Evolutionary conservation across 208 protist species (phyloP).

Genomic region (Acanthamoeba lugdunensis): DNA sequence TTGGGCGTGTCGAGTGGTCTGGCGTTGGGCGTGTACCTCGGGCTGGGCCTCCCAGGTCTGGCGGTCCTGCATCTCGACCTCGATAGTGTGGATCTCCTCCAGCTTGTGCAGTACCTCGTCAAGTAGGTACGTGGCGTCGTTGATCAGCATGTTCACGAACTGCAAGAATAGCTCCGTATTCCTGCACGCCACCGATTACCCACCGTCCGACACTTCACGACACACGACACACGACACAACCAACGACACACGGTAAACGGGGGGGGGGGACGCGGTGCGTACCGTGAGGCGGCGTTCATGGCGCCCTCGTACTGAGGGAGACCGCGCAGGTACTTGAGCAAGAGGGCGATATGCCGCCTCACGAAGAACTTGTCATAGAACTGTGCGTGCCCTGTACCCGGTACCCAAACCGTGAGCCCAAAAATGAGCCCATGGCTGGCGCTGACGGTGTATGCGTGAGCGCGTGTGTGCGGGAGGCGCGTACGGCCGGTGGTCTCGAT

Average conservation of each 20-base stretch:
- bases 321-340: conserved; percentile 72
- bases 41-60: conserved; percentile 48
- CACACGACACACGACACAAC: neutral
- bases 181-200: neutral
- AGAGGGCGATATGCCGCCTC: conserved; percentile 65
- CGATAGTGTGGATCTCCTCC: conserved; percentile 54
- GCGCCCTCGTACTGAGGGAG: conserved; percentile 70
- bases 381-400: conserved; percentile 62
- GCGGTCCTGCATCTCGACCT: conserved; percentile 63
- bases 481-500: conserved; percentile 70
- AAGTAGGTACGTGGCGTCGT: conserved; percentile 74
- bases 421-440: neutral
- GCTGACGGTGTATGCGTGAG: neutral
- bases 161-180: conserved; percentile 62
- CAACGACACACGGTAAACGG: neutral
- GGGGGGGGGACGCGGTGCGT: neutral
- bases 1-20: too few relatives aligned
- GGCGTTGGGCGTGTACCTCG: conserved; percentile 3
- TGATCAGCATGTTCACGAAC: conserved; percentile 77
- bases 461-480: neutral
- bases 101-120: conserved; percentile 75
- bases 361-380: conserved; percentile 78
- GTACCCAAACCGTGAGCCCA: neutral
- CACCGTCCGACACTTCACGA: neutral
- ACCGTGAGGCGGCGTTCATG: conserved; percentile 24